Evolutionary conservation across 768 basidiomycete genomes (phyloP), one percentile per base, ranked within the genome.

Genomic region (Mycena maculata): DNA sequence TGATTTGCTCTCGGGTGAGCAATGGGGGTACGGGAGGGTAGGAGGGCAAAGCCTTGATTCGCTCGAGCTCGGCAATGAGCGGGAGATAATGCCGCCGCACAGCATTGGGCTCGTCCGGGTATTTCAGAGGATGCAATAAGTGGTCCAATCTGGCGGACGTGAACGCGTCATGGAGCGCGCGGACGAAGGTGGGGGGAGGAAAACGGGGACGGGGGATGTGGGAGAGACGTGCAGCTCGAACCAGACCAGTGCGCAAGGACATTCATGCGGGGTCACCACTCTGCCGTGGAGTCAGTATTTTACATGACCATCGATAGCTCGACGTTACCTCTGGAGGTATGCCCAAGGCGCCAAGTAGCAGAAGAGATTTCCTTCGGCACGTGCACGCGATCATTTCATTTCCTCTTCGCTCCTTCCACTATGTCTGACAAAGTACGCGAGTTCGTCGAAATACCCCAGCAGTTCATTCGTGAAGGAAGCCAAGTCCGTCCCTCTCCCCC

Each of bases 381-480:
- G 38, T 48, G 54, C 67, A 62, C 67, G 59, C 45, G 36, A 42
- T 65, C 38, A 61, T 58, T 59, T 30, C 39, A 60, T 67, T 70
- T 61, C 72, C 62, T 64, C 49, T 63, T 65, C 67, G 65, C 65
- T 71, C 71, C 66, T 67, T 72, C 61, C 79, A 82, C 70, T 81
- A 97, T 96, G 93, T 93, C 95, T 68, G 96, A 97, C 77, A 92
- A 93, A 84, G 76, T 97, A 63, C 90, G 88, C 75, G 97, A 98
- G 76, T 90, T 98, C 82, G 80, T 92, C 67, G 96, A 98, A 60
- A 86, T 96, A 60, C 95, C 96, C 38, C 93, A 95, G 79, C 89
- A 95, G 74, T 98, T 98, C 80, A 73, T 96, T 72, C 92, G 88
- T 74, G 98, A 99, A 73, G 97, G 97, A 63, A 93, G 92, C 74